Evolutionary conservation across 1,284 basidiomycete species (phyloP), one percentile per base, ranked within the genome.

Genomic region (Fomitopsis pinicola): DNA sequence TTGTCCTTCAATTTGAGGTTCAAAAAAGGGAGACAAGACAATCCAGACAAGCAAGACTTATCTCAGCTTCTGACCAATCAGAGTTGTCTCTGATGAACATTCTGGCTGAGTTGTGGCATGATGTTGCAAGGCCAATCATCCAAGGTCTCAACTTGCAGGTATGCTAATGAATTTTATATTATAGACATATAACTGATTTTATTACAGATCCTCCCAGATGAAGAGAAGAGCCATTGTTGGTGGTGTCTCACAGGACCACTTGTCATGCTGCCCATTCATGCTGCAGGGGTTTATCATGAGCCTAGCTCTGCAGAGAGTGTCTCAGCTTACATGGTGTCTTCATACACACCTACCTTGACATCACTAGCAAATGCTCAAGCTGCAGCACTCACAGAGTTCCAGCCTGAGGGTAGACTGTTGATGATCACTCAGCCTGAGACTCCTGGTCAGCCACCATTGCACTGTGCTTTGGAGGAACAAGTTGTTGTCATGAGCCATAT

Each of bases 221-320:
- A 40, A 42, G 17, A 38, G 19, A 46, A 46, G 22, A 10, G 10
- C 26, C 67, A 63, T 42, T 60, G 75, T 9, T 72, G 69, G 57
- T 75, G 74, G 73, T 76, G 73, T 64, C 63, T 68, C 1, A 74
- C 75, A 48, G 75, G 74, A 8, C 67, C 67, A 63, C 7, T 46
- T 46, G 45, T 19, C 12, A 46, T 46, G 45, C 9, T 46, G 22
- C 45, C 45, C 15, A 28, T 46, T 28, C 45, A 46, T 46, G 45
- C 45, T 28, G 45, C 45, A 46, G 45, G 45, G 10, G 9, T 46
- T 10, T 74, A 70, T 62, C 57, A 64, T 38, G 53, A 45, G 7
- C 36, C 26, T 30, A 59, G 50, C n/a, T 40, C 30, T 6, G 33
- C 26, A 2, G 22, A 22, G 15, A 59, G 56, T 6, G 38, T 67